Conservation (phyloP, 2,329 filamentous ascomycete genomes). For the Fusarium nodosum region DNA sequence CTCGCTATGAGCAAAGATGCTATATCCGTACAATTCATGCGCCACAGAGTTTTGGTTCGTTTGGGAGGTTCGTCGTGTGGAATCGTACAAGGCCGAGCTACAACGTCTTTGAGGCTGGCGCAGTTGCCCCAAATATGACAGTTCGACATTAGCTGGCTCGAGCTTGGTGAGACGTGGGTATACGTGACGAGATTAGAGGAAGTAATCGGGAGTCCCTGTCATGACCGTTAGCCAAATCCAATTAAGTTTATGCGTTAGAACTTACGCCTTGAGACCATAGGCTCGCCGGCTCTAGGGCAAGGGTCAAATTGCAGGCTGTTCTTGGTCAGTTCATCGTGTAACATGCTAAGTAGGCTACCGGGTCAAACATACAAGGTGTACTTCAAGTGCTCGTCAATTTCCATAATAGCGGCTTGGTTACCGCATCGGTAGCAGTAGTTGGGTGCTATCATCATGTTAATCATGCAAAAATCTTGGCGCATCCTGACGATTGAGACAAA, state of each 20-base stretch:
- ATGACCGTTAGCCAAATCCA: slow-evolving; percentile 40
- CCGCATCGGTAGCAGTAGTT: slow-evolving; percentile 99
- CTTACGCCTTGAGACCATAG: slow-evolving; percentile 95
- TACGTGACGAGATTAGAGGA: slow-evolving; percentile 76
- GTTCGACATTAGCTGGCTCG: slow-evolving; percentile 38
- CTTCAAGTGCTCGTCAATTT: slow-evolving; percentile 99
- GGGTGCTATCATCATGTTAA: slow-evolving; percentile 66
- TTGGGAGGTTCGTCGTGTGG: slow-evolving; percentile 40
- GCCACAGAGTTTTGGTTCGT: slow-evolving; percentile 37
- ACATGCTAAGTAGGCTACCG: neutral
- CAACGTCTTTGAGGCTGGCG: slow-evolving; percentile 34
- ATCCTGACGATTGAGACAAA: slow-evolving; percentile 55
- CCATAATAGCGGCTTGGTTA: slow-evolving; percentile 99
- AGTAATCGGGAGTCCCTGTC: slow-evolving; percentile 92
- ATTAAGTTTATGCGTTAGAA: slow-evolving; percentile 20
- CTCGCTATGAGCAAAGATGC: slow-evolving; percentile 41
- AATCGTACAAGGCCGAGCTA: slow-evolving; percentile 51
- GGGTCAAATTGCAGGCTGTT: slow-evolving; percentile 97
- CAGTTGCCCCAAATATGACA: slow-evolving; percentile 31
- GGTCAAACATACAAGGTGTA: slow-evolving; percentile 90
- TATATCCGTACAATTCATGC: slow-evolving; percentile 44
- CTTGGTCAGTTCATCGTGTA: slow-evolving; percentile 46
- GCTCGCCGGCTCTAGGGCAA: slow-evolving; percentile 95
- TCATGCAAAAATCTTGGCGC: slow-evolving; percentile 5
- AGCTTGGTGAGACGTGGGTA: slow-evolving; percentile 48